Evolutionary conservation across 345 rosid genomes (phyloP).

Genomic region (Eucalyptus cladocalyx): DNA sequence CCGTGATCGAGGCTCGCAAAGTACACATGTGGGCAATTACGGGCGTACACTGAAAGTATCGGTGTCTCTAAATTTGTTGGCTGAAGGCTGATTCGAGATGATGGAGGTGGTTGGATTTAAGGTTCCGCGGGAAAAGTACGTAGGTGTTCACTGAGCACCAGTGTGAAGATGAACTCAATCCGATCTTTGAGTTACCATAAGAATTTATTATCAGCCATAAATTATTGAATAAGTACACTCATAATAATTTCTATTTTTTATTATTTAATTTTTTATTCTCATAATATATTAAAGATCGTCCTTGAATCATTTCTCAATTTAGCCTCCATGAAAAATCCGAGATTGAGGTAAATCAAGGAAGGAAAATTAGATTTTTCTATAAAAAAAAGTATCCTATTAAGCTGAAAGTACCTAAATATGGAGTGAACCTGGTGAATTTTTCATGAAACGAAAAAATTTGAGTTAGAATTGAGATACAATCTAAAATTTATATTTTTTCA

Average conservation of each 20-base stretch:
- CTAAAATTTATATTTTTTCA: no score
- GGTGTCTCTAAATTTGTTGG: neutral
- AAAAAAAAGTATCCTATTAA: no score
- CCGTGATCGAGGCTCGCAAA: neutral
- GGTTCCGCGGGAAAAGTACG: neutral
- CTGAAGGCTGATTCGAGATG: neutral
- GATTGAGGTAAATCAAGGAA: no score
- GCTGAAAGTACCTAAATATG: neutral
- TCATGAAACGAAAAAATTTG: no score
- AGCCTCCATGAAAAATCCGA: rapidly evolving
- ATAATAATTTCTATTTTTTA: no score
- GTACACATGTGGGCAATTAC: neutral
- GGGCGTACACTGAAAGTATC: neutral
- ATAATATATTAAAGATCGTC: rapidly evolving
- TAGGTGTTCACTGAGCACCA: rapidly evolving
- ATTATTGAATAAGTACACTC: no score
- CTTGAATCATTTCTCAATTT: no score
- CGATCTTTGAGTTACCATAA: no score
- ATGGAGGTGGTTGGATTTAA: neutral
- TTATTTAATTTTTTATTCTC: rapidly evolving
- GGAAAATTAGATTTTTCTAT: no score
- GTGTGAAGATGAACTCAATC: no score
- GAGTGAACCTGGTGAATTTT: no score
- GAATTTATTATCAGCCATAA: no score
- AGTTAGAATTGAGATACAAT: neutral